Base-by-base conservation (phyloP, 208 protist genomes). In the Trypanosoma conorhini region DNA sequence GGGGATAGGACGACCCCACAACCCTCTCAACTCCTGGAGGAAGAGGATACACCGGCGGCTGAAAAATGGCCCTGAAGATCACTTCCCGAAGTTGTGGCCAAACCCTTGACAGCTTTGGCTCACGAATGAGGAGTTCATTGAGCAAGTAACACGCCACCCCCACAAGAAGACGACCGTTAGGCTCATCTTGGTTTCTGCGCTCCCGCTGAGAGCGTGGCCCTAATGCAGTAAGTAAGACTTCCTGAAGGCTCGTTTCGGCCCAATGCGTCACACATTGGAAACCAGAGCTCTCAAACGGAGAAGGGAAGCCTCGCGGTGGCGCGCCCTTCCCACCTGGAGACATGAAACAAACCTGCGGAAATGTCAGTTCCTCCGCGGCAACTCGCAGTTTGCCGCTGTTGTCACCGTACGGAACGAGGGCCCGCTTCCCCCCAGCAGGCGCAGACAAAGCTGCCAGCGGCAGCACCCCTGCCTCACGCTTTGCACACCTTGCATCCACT, bases 31-130 rank as follows among this genome's bases (percentile, higher is more conserved):
- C 31, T 51, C 58, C 55, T 17, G 52, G 8, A 22, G 62, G 4
- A 24, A 38, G 12, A 7, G 52, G 24, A 46, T 54, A 31, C 15
- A 5, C 31, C 12, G 24, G 28, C 21, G 87, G 81, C 38, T 74
- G 86, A 55, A 92, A 95, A 54, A 93, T 46, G n/a, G 83, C 83
- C 58, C 87, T 85, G 40, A 92, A 90, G 30, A 95, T 85, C 13
- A 84, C 79, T 19, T 76, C 56, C 3, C 79, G 65, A 28, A 95
- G 74, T 35, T 76, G 69, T 3, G 77, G 58, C 87, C 90, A 95
- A 30, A 93, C 55, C 42, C 63, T 66, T 13, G 70, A n/a, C 42
- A 90, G 35, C 19, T 57, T 72, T 1, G 82, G 17, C 24, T 95
- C 80, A 40, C 83, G 74, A 40, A 62, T 80, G 24, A 95, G 77